phyloP scores from a whole-genome alignment of 345 rosid species.

The Gossypium herbaceum region DNA sequence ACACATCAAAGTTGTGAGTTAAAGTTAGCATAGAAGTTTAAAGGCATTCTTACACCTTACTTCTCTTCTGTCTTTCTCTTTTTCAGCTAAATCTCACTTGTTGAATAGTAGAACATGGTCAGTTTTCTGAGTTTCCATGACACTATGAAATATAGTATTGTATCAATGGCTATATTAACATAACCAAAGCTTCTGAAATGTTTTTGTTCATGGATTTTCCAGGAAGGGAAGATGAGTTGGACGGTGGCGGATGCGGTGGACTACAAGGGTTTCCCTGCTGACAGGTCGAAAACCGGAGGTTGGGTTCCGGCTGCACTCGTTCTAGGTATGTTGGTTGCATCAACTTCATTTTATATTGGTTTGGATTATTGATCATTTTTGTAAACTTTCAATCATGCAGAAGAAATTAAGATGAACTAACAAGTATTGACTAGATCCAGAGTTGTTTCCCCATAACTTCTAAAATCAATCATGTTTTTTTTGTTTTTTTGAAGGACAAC shows the following conservation, averaged over 20 bases:
- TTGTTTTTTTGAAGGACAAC: neutral
- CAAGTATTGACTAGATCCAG: neutral
- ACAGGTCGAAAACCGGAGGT: slow-evolving; percentile 59
- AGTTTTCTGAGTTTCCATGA: slow-evolving; percentile 5
- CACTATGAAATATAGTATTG: neutral
- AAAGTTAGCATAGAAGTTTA: slow-evolving; percentile 3
- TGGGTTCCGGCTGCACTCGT: slow-evolving; percentile 64
- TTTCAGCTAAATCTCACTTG: neutral
- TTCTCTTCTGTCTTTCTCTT: slow-evolving; percentile 11
- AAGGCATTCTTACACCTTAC: neutral
- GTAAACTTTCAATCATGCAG: neutral
- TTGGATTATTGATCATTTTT: neutral
- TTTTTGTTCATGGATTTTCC: neutral
- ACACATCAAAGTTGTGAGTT: slow-evolving; percentile 12
- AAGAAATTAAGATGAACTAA: neutral
- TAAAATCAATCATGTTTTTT: neutral
- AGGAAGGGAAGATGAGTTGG: slow-evolving; percentile 58
- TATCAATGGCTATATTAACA: neutral
- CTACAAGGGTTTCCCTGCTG: slow-evolving; percentile 52
- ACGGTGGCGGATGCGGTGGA: slow-evolving; percentile 50
- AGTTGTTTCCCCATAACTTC: neutral
- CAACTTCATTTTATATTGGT: neutral
- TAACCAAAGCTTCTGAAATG: neutral
- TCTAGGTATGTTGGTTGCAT: slow-evolving; percentile 36
- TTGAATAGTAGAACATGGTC: slow-evolving; percentile 26